A percentile compares a stretch with the other conserved stretches of the same genome.
phyloP scores from a whole-genome alignment of 2,329 filamentous ascomycete genomes.

The Botrytis fabae region DNA sequence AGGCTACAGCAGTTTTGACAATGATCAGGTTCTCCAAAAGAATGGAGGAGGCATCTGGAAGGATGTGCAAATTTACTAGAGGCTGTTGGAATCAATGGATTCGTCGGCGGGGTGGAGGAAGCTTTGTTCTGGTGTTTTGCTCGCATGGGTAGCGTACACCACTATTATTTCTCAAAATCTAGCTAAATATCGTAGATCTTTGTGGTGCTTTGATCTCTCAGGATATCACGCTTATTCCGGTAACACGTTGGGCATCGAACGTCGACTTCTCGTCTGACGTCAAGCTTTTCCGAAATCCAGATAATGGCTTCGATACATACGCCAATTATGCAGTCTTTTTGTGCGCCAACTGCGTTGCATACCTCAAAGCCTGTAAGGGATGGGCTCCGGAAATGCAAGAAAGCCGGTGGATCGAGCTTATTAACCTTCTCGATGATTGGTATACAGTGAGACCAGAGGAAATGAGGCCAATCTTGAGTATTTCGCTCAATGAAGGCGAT shows the following conservation, averaged over 20 bases:
- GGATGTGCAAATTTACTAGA: slow-evolving; percentile 53
- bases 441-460: slow-evolving; percentile 43
- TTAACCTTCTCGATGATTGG: slow-evolving; percentile 47
- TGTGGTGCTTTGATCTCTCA: slow-evolving; percentile 55
- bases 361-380: slow-evolving; percentile 39
- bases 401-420: slow-evolving; percentile 44
- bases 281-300: slow-evolving; percentile 41
- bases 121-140: slow-evolving; percentile 57
- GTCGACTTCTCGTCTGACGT: slow-evolving; percentile 33
- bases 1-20: not conserved
- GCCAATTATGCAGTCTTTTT: slow-evolving; percentile 54
- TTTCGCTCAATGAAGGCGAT: slow-evolving; percentile 38
- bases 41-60: slow-evolving; percentile 54
- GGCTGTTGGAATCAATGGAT: slow-evolving; percentile 52
- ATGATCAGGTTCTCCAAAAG: slow-evolving; percentile 41
- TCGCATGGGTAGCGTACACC: slow-evolving; percentile 45
- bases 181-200: slow-evolving; percentile 42
- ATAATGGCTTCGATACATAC: slow-evolving; percentile 47
- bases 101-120: slow-evolving; percentile 51
- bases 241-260: slow-evolving; percentile 48
- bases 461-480: slow-evolving; percentile 43
- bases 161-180: slow-evolving; percentile 30
- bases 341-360: slow-evolving; percentile 46
- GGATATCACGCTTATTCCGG: slow-evolving; percentile 51
- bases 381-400: slow-evolving; percentile 35